Percentiles rank a stretch among this genome's conserved stretches.
Conservation (phyloP, 2,329 filamentous ascomycete species). For the Neopestalotiopsis sp. region DNA sequence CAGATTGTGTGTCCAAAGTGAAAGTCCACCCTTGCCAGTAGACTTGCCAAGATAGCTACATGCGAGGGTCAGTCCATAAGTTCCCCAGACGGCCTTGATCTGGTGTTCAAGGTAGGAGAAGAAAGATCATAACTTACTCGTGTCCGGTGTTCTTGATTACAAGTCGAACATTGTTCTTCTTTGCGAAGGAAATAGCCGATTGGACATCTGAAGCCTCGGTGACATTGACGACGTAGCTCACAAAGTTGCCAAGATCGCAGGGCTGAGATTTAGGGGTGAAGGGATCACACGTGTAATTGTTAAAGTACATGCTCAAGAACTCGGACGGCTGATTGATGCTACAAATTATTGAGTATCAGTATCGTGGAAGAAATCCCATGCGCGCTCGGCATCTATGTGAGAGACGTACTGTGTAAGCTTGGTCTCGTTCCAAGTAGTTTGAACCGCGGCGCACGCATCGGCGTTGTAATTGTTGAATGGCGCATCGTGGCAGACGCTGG, state of each 20-base stretch:
- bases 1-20: conserved; percentile 52
- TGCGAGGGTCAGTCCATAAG: no score
- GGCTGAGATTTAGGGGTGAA: neutral
- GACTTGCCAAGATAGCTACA: conserved; percentile 48
- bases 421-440: neutral
- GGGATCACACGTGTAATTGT: conserved; percentile 15
- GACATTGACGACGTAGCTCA: conserved; percentile 32
- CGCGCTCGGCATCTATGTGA: neutral
- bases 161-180: conserved; percentile 46
- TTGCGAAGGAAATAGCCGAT: conserved; percentile 39
- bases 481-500: neutral
- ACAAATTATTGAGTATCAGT: no score
- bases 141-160: conserved; percentile 56
- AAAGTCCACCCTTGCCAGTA: conserved; percentile 53
- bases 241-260: conserved; percentile 16
- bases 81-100: neutral
- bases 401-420: neutral
- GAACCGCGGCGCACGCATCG: no score
- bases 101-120: neutral
- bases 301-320: neutral
- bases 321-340: no score
- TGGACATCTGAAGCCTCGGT: conserved; percentile 23
- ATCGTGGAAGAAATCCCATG: no score
- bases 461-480: no score
- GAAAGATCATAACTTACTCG: conserved; percentile 32